Evolutionary conservation across 2,329 filamentous ascomycete genomes (phyloP), one percentile per base, ranked within the genome.

Genomic region (Coniosporium tulheliwenetii): DNA sequence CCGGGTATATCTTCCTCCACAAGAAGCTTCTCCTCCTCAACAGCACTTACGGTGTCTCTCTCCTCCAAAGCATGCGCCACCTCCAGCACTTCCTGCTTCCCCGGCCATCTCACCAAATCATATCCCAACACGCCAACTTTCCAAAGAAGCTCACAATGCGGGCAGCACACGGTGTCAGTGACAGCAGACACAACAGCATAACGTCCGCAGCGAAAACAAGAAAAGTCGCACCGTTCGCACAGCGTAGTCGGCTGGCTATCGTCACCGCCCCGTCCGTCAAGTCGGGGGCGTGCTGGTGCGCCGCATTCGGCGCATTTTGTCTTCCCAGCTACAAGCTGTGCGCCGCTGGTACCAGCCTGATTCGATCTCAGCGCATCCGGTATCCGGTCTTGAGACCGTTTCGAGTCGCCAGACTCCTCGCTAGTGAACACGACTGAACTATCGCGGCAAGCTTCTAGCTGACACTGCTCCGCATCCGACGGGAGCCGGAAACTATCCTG

Each of bases 171-270:
- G 1, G 5, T 44, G 0, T 46, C 47, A 0, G 47, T 39, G 5
- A 44, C 41, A 1, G 48, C 38, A 1, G 44, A 44, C 2, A 62
- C 37, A 1, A 37, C 30, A 5, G 48, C 54, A 12, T 39, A 3
- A 33, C 39, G 36, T 1, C 55, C 56, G 39, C 64, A 67, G 1
- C 63, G 52, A 38, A 65, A 59, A 45, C 64, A 67, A 1, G 52
- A 43, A 42, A 66, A 66, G 4, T 48, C 49, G 45, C 64, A 66
- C 13, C 53, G 52, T 45, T 65, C 63, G 43, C 64, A 67, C 5
- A 60, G 42, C 3, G 44, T 42, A 5, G 13, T 26, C 19, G 19
- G 19, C 19, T 26, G 13, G 10, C 10, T 26, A 12, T 40, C 32
- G 14, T 34, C 32, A 26, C n/a, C 15, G 8, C 29, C 13, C 8